These are phyloP conservation scores for Tylopilus rubrobrunneus DNA, from an alignment of 768 basidiomycete genomes.

Conservation along the genomic window DNA sequence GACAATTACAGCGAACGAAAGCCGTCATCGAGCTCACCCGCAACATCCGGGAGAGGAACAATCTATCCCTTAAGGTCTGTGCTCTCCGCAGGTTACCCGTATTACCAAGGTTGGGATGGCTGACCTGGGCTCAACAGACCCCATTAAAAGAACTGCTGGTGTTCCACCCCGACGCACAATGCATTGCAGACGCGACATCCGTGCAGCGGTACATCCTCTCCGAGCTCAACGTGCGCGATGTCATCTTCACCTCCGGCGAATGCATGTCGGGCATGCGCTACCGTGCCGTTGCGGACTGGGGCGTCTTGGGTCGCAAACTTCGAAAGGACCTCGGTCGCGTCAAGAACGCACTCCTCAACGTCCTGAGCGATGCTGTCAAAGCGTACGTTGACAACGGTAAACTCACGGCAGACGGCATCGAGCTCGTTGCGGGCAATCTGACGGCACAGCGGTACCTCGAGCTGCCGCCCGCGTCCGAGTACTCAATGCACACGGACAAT, in stretches of 20 bases:
- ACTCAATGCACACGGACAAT: slow-evolving; percentile 84
- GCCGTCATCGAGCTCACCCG: slow-evolving; percentile 90
- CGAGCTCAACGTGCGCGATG: slow-evolving; percentile 90
- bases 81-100: not conserved
- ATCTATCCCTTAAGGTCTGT: slow-evolving; percentile 81
- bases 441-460: slow-evolving; percentile 92
- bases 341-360: slow-evolving; percentile 76
- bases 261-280: slow-evolving; percentile 81
- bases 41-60: slow-evolving; percentile 82
- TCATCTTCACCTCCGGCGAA: slow-evolving; percentile 90
- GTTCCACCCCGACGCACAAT: slow-evolving; percentile 85
- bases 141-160: slow-evolving; percentile 90
- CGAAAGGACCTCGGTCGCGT: slow-evolving; percentile 89
- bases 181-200: slow-evolving; percentile 79
- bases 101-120: not conserved
- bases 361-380: slow-evolving; percentile 82
- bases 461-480: slow-evolving; percentile 55
- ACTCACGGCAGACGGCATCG: slow-evolving; percentile 84
- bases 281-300: slow-evolving; percentile 91
- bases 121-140: slow-evolving; percentile 46
- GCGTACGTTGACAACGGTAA: slow-evolving; percentile 69
- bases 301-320: slow-evolving; percentile 88
- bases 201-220: slow-evolving; percentile 87
- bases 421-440: slow-evolving; percentile 87
- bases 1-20: slow-evolving; percentile 93